Conservation (phyloP, 2,329 filamentous ascomycete genomes). For the Alternaria novae-zelandiae region DNA sequence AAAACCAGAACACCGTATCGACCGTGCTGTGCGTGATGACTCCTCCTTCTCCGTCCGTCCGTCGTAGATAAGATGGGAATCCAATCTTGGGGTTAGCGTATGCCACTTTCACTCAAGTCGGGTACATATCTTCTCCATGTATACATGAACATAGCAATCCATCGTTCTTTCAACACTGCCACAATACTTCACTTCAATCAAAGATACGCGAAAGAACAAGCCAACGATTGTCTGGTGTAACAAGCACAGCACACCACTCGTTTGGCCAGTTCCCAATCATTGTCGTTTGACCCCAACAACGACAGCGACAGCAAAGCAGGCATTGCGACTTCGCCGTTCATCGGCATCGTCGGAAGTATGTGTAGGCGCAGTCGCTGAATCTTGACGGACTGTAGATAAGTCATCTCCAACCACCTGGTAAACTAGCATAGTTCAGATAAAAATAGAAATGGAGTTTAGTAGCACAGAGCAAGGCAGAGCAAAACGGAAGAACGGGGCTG, state of each 20-base stretch:
- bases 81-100: no score
- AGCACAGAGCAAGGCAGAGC: background rate
- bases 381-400: no score
- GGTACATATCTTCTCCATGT: background rate
- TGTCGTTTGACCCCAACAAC: slow-evolving; percentile 10
- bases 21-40: background rate
- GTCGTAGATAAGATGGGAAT: background rate
- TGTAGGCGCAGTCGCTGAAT: background rate
- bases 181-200: background rate
- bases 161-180: background rate
- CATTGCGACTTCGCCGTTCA: background rate
- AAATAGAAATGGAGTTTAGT: background rate
- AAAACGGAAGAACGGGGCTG: no score
- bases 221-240: slow-evolving; percentile 18
- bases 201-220: background rate
- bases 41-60: background rate
- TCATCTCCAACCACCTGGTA: no score
- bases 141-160: background rate
- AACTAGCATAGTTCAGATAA: background rate
- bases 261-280: slow-evolving; percentile 4
- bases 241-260: slow-evolving; percentile 11
- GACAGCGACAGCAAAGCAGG: slow-evolving; percentile 7
- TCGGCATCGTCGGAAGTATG: background rate
- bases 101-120: no score
- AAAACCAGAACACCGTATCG: background rate